Evolutionary conservation across 2,329 filamentous ascomycete species (phyloP), one percentile per base, ranked within the genome.

Genomic region (Exophiala aquamarina): DNA sequence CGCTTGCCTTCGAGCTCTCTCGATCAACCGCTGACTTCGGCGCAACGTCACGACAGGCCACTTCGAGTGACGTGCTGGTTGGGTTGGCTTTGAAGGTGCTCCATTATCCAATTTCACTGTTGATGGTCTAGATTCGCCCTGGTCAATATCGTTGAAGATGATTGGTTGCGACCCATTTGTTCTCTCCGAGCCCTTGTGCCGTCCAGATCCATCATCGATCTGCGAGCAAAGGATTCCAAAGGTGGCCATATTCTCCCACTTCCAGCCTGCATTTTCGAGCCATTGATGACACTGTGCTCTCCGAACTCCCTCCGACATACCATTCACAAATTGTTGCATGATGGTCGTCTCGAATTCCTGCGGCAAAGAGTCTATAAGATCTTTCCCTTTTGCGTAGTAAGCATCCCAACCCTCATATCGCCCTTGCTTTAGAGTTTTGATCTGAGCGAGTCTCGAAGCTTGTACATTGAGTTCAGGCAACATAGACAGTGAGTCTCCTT

Each of bases 201-300:
- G 14, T 21, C 23, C 17, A 18, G 15, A 39, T n/a, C 15, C 14
- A 15, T 37, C 8, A 8, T 4, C 29, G 26, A 49, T n/a, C 19
- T 55, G 49, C 19, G 52, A 52, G 39, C 45, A 47, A n/a, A 44
- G 10, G 14, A 35, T 18, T 3, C 43, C 41, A 34, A 54, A 57
- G 3, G 33, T 29, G 33, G 31, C 39, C 15, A 57, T 15, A 28
- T 47, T 57, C 18, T 47, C 47, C 54, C 54, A 57, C 8, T 33
- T 50, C 54, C 54, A 57, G 9, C 51, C 54, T 31, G 44, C 48
- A 8, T 23, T 35, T n/a, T 55, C 52, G 11, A 57, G 47, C 46
- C 44, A 57, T 23, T 55, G 49, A 18, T 38, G 49, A 43, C 51
- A 54, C 40, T 57, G 54, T 34, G 37, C 45, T 26, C 34, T 47